Conservation (phyloP, 2,329 filamentous ascomycete species). For the Monosporascus sp. region DNA sequence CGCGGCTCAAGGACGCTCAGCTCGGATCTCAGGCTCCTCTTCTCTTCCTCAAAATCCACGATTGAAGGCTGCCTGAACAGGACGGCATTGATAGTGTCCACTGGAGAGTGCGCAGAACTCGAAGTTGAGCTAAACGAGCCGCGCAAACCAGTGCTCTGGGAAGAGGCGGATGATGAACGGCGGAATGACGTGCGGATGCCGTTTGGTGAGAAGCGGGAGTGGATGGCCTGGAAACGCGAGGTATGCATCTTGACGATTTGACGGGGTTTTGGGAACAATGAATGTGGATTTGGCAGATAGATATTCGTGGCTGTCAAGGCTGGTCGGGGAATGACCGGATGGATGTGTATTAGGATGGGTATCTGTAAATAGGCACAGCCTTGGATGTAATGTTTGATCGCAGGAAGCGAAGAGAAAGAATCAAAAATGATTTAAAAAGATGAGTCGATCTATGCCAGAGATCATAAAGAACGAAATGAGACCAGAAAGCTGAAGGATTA, state of each 20-base stretch:
- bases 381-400: slow-evolving; percentile 6
- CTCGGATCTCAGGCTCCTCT: slow-evolving; percentile 45
- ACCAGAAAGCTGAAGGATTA: slow-evolving; percentile 6
- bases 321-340: not conserved
- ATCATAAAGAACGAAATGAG: slow-evolving; percentile 15
- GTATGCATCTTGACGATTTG: slow-evolving; percentile 37
- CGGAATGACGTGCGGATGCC: slow-evolving; percentile 49
- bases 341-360: slow-evolving; percentile 8
- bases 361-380: slow-evolving; percentile 28
- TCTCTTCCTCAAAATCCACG: slow-evolving; percentile 54
- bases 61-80: slow-evolving; percentile 55
- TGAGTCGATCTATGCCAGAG: slow-evolving; percentile 24
- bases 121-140: slow-evolving; percentile 40
- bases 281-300: not conserved
- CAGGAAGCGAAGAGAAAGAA: slow-evolving; percentile 26
- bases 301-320: slow-evolving; percentile 1
- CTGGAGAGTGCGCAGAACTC: slow-evolving; percentile 39
- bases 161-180: slow-evolving; percentile 43
- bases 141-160: slow-evolving; percentile 35
- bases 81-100: slow-evolving; percentile 53
- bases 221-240: slow-evolving; percentile 45
- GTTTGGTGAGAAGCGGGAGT: slow-evolving; percentile 45
- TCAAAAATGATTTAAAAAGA: slow-evolving; percentile 20
- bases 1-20: slow-evolving; percentile 56
- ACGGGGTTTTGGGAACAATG: slow-evolving; percentile 2